phyloP scores from a whole-genome alignment of 371 early-diverging fungal species.

The Syncephalastrum contaminatum region DNA sequence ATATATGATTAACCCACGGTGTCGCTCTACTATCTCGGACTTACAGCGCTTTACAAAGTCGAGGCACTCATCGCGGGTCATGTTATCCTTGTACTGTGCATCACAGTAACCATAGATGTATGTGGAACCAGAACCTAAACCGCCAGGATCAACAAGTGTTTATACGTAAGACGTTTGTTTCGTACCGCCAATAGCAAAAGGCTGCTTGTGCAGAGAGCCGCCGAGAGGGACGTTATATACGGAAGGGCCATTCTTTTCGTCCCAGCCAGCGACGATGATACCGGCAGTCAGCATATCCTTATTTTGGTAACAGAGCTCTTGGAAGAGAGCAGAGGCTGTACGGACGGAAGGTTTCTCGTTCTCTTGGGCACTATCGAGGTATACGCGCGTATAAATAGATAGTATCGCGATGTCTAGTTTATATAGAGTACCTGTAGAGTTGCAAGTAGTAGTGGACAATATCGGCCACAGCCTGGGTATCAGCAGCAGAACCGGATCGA shows the following conservation, averaged over 20 bases:
- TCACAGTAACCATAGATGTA: constrained; percentile 99
- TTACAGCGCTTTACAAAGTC: constrained; percentile 94
- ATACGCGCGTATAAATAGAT: neutral
- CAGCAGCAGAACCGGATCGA: constrained; percentile 98
- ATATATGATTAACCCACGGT: neutral
- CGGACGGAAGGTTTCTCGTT: constrained; percentile 86
- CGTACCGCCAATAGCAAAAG: constrained; percentile 94
- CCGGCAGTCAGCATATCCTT: constrained; percentile 92
- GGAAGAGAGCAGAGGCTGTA: constrained; percentile 92
- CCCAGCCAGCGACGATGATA: constrained; percentile 99
- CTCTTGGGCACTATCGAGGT: constrained; percentile 69
- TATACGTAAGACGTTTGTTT: no score
- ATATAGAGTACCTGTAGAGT: constrained; percentile 70
- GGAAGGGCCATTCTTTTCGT: constrained; percentile 87
- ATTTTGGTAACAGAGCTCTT: constrained; percentile 94
- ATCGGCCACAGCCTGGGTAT: constrained; percentile 98
- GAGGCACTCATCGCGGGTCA: constrained; percentile 91
- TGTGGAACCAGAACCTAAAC: constrained; percentile 89
- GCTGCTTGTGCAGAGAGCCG: constrained; percentile 91
- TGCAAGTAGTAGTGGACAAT: constrained; percentile 93
- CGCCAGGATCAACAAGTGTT: neutral
- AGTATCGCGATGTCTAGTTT: neutral
- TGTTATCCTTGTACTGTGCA: constrained; percentile 77
- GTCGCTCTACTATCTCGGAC: constrained; percentile 16
- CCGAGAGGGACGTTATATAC: constrained; percentile 96